Conservation (phyloP, 345 rosid species). For the Pseudoturritis turrita region DNA sequence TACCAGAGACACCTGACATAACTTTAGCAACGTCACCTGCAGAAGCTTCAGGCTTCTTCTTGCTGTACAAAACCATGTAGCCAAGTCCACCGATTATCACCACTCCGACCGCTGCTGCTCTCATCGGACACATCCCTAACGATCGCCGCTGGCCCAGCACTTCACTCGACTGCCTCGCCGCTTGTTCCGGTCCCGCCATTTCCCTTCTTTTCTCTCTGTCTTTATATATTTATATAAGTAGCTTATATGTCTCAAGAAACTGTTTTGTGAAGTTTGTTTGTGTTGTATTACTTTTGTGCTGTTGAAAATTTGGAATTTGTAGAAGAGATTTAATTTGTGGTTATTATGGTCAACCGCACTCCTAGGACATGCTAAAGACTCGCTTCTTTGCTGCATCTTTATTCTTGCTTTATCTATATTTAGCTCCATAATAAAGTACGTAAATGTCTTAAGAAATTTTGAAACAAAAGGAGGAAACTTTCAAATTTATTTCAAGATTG, state of each 20-base stretch:
- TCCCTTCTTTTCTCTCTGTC: neutral
- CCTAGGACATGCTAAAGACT: constrained; percentile 28
- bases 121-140: constrained; percentile 34
- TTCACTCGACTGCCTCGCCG: constrained; percentile 32
- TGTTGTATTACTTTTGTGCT: neutral
- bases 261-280: neutral
- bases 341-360: constrained; percentile 10
- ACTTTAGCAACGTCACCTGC: constrained; percentile 74
- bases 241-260: neutral
- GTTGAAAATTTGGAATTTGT: constrained; percentile 21
- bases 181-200: constrained; percentile 38
- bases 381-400: neutral
- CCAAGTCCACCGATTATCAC: constrained; percentile 40
- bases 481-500: neutral
- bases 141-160: constrained; percentile 21
- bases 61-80: constrained; percentile 47
- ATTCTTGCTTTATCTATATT: neutral
- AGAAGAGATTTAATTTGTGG: constrained; percentile 15
- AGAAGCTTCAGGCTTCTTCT: constrained; percentile 40
- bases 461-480: neutral
- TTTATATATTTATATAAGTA: neutral
- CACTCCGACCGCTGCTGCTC: constrained; percentile 44
- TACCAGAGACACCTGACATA: constrained; percentile 35
- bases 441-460: neutral
- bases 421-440: neutral